These are phyloP conservation scores for Grosmannia huntii DNA, from an alignment of 2,329 filamentous ascomycete genomes.

Conservation along the genomic window DNA sequence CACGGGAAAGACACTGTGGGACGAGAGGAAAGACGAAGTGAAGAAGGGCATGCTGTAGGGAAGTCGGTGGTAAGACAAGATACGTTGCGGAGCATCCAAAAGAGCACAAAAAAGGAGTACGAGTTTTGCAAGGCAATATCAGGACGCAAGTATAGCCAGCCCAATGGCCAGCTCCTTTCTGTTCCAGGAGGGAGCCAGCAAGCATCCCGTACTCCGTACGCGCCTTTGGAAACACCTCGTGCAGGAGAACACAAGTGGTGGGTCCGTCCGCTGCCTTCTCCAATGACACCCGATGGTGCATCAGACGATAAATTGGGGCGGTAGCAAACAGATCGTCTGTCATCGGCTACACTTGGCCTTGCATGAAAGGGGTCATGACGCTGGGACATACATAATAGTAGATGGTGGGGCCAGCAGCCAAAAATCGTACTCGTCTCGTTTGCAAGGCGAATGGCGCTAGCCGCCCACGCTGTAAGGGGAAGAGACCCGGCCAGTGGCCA, in stretches of 20 bases:
- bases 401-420: neutral
- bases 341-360: conserved; percentile 15
- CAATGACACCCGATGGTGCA: neutral
- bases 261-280: neutral
- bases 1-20: conserved; percentile 95
- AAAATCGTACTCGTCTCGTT: too few species aligned
- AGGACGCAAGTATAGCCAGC: neutral
- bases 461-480: neutral
- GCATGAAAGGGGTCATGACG: conserved; percentile 10
- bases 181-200: neutral
- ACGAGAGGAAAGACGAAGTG: conserved; percentile 85
- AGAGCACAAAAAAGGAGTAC: too few species aligned
- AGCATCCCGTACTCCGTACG: conserved; percentile 16
- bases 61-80: neutral
- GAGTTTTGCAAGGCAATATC: neutral
- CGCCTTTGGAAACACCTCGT: conserved; percentile 28
- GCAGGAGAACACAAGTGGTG: conserved; percentile 13
- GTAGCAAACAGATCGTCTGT: conserved; percentile 16
- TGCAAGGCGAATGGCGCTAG: neutral
- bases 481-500: neutral
- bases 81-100: neutral
- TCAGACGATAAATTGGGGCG: neutral
- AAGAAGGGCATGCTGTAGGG: conserved; percentile 72
- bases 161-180: neutral
- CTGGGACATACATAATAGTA: too few species aligned